These are phyloP conservation scores for Miscanthus lutarioriparius DNA, from an alignment of 176 grass and related monocot genomes.

Conservation along the genomic window DNA sequence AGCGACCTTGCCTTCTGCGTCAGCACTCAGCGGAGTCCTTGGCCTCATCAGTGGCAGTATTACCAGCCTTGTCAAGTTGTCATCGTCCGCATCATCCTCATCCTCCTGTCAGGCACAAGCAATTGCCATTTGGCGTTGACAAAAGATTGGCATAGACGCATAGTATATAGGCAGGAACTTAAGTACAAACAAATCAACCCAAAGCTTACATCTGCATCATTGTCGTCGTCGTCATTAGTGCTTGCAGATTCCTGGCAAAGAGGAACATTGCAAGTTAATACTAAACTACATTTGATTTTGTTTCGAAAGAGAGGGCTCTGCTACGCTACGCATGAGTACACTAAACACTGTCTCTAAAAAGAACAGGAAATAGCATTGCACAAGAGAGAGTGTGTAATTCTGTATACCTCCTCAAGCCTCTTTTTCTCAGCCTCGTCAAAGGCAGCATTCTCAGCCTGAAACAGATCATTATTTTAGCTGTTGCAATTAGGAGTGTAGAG, in stretches of 20 bases:
- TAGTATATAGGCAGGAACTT: background rate
- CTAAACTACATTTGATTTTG: background rate
- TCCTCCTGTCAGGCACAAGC: slow-evolving; percentile 19
- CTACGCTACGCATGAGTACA: too few relatives aligned
- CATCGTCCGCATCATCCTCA: background rate
- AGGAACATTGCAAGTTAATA: background rate
- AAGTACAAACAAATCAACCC: background rate
- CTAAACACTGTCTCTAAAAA: too few relatives aligned
- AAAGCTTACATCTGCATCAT: slow-evolving; percentile 33
- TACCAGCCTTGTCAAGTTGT: slow-evolving; percentile 2
- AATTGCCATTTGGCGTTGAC: background rate
- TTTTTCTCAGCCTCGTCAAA: too few relatives aligned
- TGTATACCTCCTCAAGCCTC: too few relatives aligned
- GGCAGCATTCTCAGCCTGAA: too few relatives aligned
- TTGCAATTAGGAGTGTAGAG: too few relatives aligned
- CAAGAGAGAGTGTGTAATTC: too few relatives aligned
- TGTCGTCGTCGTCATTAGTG: background rate
- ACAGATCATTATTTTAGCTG: too few relatives aligned
- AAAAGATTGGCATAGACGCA: background rate
- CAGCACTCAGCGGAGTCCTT: background rate
- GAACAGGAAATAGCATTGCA: too few relatives aligned
- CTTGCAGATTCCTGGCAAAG: slow-evolving; percentile 35
- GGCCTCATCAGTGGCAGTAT: background rate
- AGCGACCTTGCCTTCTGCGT: background rate
- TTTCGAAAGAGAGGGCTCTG: background rate